Conservation (phyloP, 2,329 filamentous ascomycete genomes). For the Microsporum ferrugineum region DNA sequence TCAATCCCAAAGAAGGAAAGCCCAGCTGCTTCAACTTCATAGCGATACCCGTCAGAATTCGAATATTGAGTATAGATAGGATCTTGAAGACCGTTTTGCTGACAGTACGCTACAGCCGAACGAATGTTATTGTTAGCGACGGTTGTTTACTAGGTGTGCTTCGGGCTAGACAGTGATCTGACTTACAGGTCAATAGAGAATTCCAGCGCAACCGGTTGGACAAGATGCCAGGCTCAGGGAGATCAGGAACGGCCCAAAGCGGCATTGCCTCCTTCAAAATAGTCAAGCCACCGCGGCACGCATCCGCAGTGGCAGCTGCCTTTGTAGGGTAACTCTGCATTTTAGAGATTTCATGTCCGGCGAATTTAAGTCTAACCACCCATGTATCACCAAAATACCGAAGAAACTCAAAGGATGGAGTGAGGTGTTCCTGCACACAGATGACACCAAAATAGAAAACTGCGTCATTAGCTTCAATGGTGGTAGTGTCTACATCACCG, state of each 20-base stretch:
- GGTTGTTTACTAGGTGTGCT: not conserved
- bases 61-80: conserved; percentile 19
- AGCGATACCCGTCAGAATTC: conserved; percentile 18
- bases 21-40: conserved; percentile 19
- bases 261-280: conserved; percentile 18
- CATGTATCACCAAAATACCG: conserved; percentile 15
- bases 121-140: not conserved
- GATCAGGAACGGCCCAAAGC: conserved; percentile 21
- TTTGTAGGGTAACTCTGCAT: conserved; percentile 10
- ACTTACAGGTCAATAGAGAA: conserved; percentile 21
- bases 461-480: conserved; percentile 14
- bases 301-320: conserved; percentile 17
- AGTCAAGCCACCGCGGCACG: conserved; percentile 21
- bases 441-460: conserved; percentile 27
- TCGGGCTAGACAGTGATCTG: not conserved
- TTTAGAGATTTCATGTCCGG: conserved; percentile 20
- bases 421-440: conserved; percentile 17
- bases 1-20: conserved; percentile 15
- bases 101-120: conserved; percentile 18
- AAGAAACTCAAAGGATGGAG: conserved; percentile 20
- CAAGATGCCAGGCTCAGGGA: conserved; percentile 15
- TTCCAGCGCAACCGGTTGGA: conserved; percentile 22
- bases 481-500: conserved; percentile 7
- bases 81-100: conserved; percentile 11
- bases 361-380: conserved; percentile 22